Conservation (phyloP, 257 asterid genomes). For the Haberlea rhodopensis region DNA sequence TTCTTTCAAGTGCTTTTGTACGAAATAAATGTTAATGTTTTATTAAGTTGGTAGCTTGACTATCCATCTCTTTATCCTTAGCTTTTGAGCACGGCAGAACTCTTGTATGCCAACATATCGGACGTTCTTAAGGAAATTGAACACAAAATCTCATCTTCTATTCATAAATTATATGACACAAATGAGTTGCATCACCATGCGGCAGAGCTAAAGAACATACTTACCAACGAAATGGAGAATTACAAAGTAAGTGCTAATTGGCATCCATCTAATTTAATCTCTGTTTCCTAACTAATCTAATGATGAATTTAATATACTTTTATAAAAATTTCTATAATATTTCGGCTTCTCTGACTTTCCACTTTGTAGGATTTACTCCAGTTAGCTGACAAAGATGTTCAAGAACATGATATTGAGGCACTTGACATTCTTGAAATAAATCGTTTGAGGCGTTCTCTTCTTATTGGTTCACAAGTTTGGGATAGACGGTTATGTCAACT, state of each 20-base stretch:
- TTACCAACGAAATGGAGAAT: slow-evolving; percentile 45
- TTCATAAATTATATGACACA: slow-evolving; percentile 46
- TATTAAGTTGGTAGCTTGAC: slow-evolving; percentile 11
- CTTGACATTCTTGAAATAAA: slow-evolving; percentile 77
- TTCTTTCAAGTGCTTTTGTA: slow-evolving; percentile 3
- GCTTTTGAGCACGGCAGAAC: slow-evolving; percentile 70
- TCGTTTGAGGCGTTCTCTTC: slow-evolving; percentile 66
- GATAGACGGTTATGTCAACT: slow-evolving; percentile 55
- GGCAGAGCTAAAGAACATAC: slow-evolving; percentile 54
- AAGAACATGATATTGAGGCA: slow-evolving; percentile 31
- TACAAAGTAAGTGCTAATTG: slow-evolving; percentile 50
- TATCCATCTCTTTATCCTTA: slow-evolving; percentile 32
- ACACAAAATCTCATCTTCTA: slow-evolving; percentile 42
- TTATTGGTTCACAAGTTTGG: slow-evolving; percentile 69
- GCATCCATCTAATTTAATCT: neutral
- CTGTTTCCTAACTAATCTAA: neutral
- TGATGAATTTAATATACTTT: neutral
- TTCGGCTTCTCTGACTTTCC: slow-evolving; percentile 8
- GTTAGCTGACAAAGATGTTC: slow-evolving; percentile 30
- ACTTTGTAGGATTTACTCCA: slow-evolving; percentile 54
- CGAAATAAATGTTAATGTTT: neutral
- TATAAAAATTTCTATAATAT: neutral
- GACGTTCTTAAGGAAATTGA: slow-evolving; percentile 50
- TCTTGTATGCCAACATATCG: slow-evolving; percentile 66
- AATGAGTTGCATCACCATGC: slow-evolving; percentile 50